A percentile compares a stretch with the other conserved stretches of the same genome.
phyloP scores from a whole-genome alignment of 2,329 filamentous ascomycete genomes.

The Acephala macrosclerotiorum region DNA sequence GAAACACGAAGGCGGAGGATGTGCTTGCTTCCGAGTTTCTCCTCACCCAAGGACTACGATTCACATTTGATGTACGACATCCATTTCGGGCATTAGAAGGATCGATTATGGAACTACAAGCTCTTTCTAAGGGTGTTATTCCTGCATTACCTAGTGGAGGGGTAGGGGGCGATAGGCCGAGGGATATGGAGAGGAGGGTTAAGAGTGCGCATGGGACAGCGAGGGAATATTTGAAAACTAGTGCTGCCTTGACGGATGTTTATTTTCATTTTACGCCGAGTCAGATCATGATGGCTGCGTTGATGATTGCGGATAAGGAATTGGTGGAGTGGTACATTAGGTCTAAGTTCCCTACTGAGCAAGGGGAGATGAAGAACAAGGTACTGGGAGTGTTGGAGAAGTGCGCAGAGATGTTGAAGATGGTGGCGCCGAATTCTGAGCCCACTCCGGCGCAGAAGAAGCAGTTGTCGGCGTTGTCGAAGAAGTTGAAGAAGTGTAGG shows the following conservation, averaged over 20 bases:
- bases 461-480: constrained; percentile 64
- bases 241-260: constrained; percentile 87
- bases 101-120: constrained; percentile 80
- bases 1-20: constrained; percentile 76
- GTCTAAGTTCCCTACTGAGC: constrained; percentile 40
- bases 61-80: constrained; percentile 92
- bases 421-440: constrained; percentile 53
- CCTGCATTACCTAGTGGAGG: constrained; percentile 30
- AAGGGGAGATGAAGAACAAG: constrained; percentile 50
- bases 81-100: constrained; percentile 90
- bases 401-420: constrained; percentile 62
- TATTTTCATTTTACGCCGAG: constrained; percentile 96
- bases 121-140: constrained; percentile 60
- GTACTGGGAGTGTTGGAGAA: constrained; percentile 56
- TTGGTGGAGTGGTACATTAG: constrained; percentile 50
- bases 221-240: constrained; percentile 76
- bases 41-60: constrained; percentile 89
- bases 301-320: constrained; percentile 76
- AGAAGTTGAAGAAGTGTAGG: constrained; percentile 75
- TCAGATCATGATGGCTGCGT: constrained; percentile 88
- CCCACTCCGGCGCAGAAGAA: constrained; percentile 46
- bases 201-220: constrained; percentile 75
- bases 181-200: constrained; percentile 50
- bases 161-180: constrained; percentile 19
- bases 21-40: constrained; percentile 92